Conservation (phyloP, 106 monocot genomes). For the Dioscorea zingiberensis region DNA sequence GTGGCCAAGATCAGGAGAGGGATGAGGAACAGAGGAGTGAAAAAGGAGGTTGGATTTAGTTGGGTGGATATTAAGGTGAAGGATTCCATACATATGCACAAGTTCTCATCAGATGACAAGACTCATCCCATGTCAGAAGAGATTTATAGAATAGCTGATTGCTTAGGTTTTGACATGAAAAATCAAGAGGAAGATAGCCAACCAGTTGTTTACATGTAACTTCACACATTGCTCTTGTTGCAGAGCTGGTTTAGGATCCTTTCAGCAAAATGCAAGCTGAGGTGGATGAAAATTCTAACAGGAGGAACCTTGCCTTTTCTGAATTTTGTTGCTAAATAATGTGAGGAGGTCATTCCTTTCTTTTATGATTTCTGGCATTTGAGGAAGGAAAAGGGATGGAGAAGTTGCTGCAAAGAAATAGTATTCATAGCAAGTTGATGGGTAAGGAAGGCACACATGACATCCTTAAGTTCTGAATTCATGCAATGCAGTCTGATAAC, state of each 20-base stretch:
- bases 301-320: background rate
- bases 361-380: no score
- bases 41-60: conserved; percentile 84
- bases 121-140: conserved; percentile 60
- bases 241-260: background rate
- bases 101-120: conserved; percentile 73
- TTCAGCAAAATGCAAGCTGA: background rate
- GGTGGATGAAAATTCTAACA: background rate
- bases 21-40: conserved; percentile 77
- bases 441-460: no score
- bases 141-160: conserved; percentile 40
- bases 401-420: no score
- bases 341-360: no score
- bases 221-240: no score
- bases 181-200: conserved; percentile 17
- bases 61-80: conserved; percentile 70
- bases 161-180: conserved; percentile 52
- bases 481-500: no score
- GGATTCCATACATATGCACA: conserved; percentile 47
- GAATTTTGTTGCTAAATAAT: no score
- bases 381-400: no score
- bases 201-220: no score
- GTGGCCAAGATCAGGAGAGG: conserved; percentile 61
- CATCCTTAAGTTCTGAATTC: no score
- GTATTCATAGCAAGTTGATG: no score